A percentile compares a stretch with the other conserved stretches of the same genome.
phyloP scores from a whole-genome alignment of 2,329 filamentous ascomycete genomes.

The Xenosphaeropsis pyriputrescens region DNA sequence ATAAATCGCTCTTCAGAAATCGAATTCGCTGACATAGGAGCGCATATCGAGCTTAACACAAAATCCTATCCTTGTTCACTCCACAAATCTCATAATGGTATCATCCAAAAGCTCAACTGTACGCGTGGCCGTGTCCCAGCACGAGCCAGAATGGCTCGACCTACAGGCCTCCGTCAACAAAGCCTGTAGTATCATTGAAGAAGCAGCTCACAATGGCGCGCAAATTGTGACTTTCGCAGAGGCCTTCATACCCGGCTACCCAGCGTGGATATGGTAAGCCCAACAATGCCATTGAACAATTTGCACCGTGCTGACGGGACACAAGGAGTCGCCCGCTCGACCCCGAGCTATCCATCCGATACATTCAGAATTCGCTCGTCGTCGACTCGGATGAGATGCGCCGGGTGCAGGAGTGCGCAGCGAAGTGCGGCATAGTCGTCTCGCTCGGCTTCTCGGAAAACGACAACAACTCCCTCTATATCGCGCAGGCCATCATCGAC shows the following conservation, averaged over 20 bases:
- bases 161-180: slow-evolving; percentile 36
- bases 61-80: too few species aligned
- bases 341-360: slow-evolving; percentile 8
- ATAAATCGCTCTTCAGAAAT: too few species aligned
- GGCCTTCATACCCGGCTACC: slow-evolving; percentile 38
- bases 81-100: too few species aligned
- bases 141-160: slow-evolving; percentile 45
- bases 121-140: slow-evolving; percentile 35
- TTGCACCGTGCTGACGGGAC: slow-evolving; percentile 5
- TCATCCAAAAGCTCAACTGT: neutral
- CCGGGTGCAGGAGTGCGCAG: slow-evolving; percentile 23
- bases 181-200: slow-evolving; percentile 36
- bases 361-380: slow-evolving; percentile 24
- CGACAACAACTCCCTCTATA: slow-evolving; percentile 26
- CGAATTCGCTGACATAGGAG: too few species aligned
- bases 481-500: slow-evolving; percentile 19
- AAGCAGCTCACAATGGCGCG: slow-evolving; percentile 34
- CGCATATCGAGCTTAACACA: too few species aligned
- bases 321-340: slow-evolving; percentile 9
- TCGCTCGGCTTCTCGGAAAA: slow-evolving; percentile 32
- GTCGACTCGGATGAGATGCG: slow-evolving; percentile 26
- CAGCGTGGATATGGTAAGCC: slow-evolving; percentile 24
- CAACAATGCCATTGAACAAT: slow-evolving; percentile 12
- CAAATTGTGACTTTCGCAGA: slow-evolving; percentile 38
- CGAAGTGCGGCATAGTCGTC: slow-evolving; percentile 26